These are phyloP conservation scores for Salix viminalis DNA, from an alignment of 345 rosid genomes.

Conservation along the genomic window DNA sequence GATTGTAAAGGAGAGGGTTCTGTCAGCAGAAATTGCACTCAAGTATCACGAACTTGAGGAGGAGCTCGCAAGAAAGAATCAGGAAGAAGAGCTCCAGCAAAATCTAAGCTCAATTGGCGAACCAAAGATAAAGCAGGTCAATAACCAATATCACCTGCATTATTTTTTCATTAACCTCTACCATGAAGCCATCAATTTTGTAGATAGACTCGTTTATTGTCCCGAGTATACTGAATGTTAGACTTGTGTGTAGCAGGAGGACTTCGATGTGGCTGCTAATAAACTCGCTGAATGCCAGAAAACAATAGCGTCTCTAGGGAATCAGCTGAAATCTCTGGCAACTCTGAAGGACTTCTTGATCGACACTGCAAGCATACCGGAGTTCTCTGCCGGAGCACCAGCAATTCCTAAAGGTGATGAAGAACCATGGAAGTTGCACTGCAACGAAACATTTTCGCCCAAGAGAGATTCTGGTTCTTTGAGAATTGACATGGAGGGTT, in stretches of 20 bases:
- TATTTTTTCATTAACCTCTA: not conserved
- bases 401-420: constrained; percentile 22
- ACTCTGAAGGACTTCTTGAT: constrained; percentile 88
- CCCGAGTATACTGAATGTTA: not conserved
- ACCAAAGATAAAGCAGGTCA: constrained; percentile 78
- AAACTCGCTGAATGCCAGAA: constrained; percentile 87
- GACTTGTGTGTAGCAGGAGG: constrained; percentile 53
- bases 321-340: constrained; percentile 85
- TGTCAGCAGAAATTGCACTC: constrained; percentile 37
- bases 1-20: constrained; percentile 48
- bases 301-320: constrained; percentile 81
- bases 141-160: not conserved
- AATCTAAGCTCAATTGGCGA: constrained; percentile 33
- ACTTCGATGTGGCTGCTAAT: constrained; percentile 70
- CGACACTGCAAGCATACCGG: constrained; percentile 59
- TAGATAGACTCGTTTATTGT: not conserved
- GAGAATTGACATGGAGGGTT: constrained; percentile 21
- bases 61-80: constrained; percentile 47
- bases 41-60: constrained; percentile 68
- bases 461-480: constrained; percentile 36
- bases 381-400: constrained; percentile 30
- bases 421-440: constrained; percentile 58
- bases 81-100: constrained; percentile 46
- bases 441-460: constrained; percentile 40
- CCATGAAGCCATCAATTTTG: not conserved